A percentile compares a stretch with the other conserved stretches of the same genome.
These are phyloP conservation scores for Naganishia onofrii DNA, from an alignment of 768 basidiomycete genomes.

Conservation along the genomic window DNA sequence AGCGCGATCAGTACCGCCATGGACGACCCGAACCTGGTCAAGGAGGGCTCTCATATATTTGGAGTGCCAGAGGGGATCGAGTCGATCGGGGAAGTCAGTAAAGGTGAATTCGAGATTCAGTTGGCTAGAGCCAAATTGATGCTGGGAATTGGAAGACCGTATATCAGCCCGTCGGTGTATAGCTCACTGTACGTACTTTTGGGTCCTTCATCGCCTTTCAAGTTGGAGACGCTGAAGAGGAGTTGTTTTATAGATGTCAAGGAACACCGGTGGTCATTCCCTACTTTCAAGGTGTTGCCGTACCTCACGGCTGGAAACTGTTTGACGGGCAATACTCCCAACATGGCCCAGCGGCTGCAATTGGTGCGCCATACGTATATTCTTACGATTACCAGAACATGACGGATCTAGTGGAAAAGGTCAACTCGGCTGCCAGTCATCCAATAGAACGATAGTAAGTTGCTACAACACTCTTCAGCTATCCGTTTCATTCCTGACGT, in stretches of 20 bases:
- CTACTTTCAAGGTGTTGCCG: conserved; percentile 34
- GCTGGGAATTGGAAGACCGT: conserved; percentile 46
- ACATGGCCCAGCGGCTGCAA: conserved; percentile 45
- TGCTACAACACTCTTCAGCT: background rate
- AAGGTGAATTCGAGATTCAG: conserved; percentile 39
- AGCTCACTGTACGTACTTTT: conserved; percentile 43
- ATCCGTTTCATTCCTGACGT: background rate
- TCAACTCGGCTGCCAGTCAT: conserved; percentile 38
- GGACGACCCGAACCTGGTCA: conserved; percentile 30
- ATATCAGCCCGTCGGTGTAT: conserved; percentile 49
- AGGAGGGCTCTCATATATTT: background rate
- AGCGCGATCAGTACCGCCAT: conserved; percentile 39
- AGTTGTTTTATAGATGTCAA: conserved; percentile 41
- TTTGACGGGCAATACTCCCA: conserved; percentile 39
- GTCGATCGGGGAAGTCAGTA: conserved; percentile 35
- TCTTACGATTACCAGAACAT: conserved; percentile 41
- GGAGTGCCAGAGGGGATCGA: conserved; percentile 43
- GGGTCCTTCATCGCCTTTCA: background rate
- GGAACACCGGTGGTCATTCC: conserved; percentile 48
- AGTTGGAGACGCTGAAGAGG: background rate
- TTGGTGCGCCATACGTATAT: conserved; percentile 51
- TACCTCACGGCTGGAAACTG: conserved; percentile 40
- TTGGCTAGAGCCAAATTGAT: conserved; percentile 43
- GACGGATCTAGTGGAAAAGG: conserved; percentile 36
- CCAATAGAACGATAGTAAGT: conserved; percentile 48